Evolutionary conservation across 1,284 basidiomycete species (phyloP), one percentile per base, ranked within the genome.

Genomic region (Ganoderma meredithae): DNA sequence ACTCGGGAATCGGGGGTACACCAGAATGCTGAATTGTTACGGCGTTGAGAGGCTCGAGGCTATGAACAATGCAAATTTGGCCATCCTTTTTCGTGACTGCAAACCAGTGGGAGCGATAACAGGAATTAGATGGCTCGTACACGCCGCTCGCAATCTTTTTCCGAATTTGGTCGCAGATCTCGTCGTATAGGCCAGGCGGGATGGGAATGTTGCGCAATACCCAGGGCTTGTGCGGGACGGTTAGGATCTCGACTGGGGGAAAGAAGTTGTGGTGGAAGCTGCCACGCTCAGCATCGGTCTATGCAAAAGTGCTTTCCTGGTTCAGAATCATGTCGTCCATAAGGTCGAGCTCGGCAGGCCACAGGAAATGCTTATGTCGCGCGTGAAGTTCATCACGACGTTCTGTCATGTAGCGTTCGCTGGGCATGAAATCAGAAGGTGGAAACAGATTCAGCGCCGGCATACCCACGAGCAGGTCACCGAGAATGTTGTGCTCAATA

Each of bases 71-170:
- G 73, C 0, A 83, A 74, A 1, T 72, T 75, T 41, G 77, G 5
- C 80, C 77, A 65, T 79, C 76, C 63, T 83, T 83, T 73, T 83
- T 83, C 8, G 78, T 3, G 0, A 83, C 79, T 52, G 76, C 78
- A 63, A 84, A 84, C 81, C 82, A 83, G 9, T 76, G 66, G 0
- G 80, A 82, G 0, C 78, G 69, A 66, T 84, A 83, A 0, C 80
- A 80, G 0, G 80, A 81, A 56, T 80, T 79, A 0, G 78, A 81
- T 0, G 74, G 77, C 61, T 83, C 77, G 65, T 82, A 83, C 0
- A 81, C 78, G 2, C 81, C 79, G 47, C 49, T 69, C 0, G 59
- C 71, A 7, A 82, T 75, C 62, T 83, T 82, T 13, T 71, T 69
- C 17, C 75, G 67, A 19, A 83, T 76, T 13, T 81, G 67, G 13